phyloP scores from a whole-genome alignment of 2,329 filamentous ascomycete genomes.

The Colletotrichum ledebouriae region DNA sequence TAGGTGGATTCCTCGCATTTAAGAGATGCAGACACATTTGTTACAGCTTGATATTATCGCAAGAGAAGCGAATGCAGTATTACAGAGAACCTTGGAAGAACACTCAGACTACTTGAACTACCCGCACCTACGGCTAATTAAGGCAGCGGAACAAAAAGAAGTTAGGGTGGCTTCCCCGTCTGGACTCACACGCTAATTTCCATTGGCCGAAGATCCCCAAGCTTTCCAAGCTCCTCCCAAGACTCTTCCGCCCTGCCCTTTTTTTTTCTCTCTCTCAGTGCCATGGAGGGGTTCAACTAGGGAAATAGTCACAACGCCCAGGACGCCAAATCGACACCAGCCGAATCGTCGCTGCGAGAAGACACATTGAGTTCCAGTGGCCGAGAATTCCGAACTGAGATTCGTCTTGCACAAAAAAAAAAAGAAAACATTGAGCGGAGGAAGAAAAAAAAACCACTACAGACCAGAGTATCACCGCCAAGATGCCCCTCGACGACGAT shows the following conservation, averaged over 20 bases:
- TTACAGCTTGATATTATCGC: too few relatives aligned
- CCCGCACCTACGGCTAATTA: too few relatives aligned
- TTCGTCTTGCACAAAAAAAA: too few relatives aligned
- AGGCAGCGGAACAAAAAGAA: too few relatives aligned
- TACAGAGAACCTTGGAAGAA: too few relatives aligned
- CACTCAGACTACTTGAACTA: too few relatives aligned
- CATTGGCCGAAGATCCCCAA: slow-evolving; percentile 21
- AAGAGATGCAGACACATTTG: background rate
- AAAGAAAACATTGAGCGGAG: too few relatives aligned
- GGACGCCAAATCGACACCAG: background rate
- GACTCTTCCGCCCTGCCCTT: background rate
- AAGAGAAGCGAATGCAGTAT: too few relatives aligned
- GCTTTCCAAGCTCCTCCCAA: slow-evolving; percentile 17
- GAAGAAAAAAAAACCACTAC: too few relatives aligned
- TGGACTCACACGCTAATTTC: slow-evolving; percentile 12
- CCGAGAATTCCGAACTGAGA: too few relatives aligned
- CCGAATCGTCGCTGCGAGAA: background rate
- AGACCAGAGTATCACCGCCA: background rate
- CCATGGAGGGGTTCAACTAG: slow-evolving; percentile 10
- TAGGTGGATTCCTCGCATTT: background rate
- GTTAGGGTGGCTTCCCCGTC: too few relatives aligned
- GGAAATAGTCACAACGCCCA: slow-evolving; percentile 7
- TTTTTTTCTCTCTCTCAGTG: slow-evolving; percentile 2
- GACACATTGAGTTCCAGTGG: too few relatives aligned
- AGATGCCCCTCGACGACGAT: slow-evolving; percentile 60